Evolutionary conservation across 2,329 filamentous ascomycete genomes (phyloP), one percentile per base, ranked within the genome.

Genomic region (Beauveria sp.): DNA sequence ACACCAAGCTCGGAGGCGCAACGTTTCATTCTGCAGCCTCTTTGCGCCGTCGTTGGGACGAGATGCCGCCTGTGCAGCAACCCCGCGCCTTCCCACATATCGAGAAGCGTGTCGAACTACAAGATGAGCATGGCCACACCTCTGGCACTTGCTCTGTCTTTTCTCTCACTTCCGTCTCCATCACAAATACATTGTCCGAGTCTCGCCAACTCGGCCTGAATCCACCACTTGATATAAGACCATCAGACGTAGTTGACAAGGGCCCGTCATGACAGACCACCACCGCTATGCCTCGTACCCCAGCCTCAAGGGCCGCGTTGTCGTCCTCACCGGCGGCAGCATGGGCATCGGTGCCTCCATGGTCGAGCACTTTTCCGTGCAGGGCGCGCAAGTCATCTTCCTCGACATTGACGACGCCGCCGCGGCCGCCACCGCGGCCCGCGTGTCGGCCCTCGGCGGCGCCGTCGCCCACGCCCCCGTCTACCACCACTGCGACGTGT

Each of bases 281-380:
- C 10, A 22, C 30, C 40, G 41, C 9, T 62, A 55, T 22, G 73
- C 73, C 40, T 71, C 64, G 3, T 75, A 75, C 61, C 72, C 72
- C 18, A 74, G 73, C 65, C 65, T 75, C 61, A 65, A 66, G 55
- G 70, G 64, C 65, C 68, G 71, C 61, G 71, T 67, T 4, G 73
- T 77, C 10, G 67, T 77, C 41, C 70, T 77, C 60, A 73, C 74
- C 6, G 75, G 75, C 59, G 75, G 73, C 24, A 74, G 74, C 37
- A 71, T 73, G 56, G 75, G 76, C 24, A 77, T 77, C 63, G 76
- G 76, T 52, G 73, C 71, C 5, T 67, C 72, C 44, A 69, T 71
- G 28, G 75, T 76, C 40, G 71, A 75, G 64, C 67, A 70, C 44
- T 77, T 77, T 65, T 70, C 72, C 62, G 65, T 67, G 16, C 74